Evolutionary conservation across 2,329 filamentous ascomycete species (phyloP).

Genomic region (Colletotrichum orbiculare): DNA sequence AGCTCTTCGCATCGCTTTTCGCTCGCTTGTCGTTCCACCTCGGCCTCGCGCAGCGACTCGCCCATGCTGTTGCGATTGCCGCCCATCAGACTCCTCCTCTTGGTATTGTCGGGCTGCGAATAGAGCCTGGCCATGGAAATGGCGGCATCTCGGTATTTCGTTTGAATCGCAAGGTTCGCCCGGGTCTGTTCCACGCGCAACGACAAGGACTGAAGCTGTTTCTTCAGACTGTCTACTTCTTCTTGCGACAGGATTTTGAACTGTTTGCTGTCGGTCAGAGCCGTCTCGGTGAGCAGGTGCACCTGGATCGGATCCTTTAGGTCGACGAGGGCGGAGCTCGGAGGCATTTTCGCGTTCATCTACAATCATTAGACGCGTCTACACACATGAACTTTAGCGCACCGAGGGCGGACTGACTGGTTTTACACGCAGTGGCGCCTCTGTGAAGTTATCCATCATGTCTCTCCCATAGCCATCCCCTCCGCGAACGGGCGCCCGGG

Average conservation of each 20-base stretch:
- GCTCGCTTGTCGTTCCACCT: constrained; percentile 79
- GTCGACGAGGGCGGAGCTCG: constrained; percentile 68
- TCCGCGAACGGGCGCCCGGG: constrained; percentile 49
- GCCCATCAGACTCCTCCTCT: constrained; percentile 61
- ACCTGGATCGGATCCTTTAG: constrained; percentile 82
- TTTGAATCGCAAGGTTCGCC: constrained; percentile 87
- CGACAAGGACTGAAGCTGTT: constrained; percentile 78
- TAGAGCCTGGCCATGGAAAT: constrained; percentile 87
- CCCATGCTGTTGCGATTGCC: constrained; percentile 59
- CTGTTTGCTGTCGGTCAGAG: constrained; percentile 85
- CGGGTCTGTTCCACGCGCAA: constrained; percentile 85
- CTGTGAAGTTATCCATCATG: constrained; percentile 64
- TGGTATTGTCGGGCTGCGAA: constrained; percentile 63
- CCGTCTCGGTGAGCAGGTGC: constrained; percentile 93
- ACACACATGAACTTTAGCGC: background rate
- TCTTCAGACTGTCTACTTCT: constrained; percentile 92
- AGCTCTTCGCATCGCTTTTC: constrained; percentile 88
- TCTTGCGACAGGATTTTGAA: constrained; percentile 91
- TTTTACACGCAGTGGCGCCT: constrained; percentile 63
- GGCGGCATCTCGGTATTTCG: constrained; percentile 93
- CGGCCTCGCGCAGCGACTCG: constrained; percentile 68
- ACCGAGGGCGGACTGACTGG: constrained; percentile 58
- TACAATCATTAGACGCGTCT: constrained; percentile 43
- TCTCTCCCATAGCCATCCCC: constrained; percentile 70
- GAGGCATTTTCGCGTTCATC: constrained; percentile 63